Evolutionary conservation across 805 yeast genomes (phyloP), one percentile per base, ranked within the genome.

Genomic region (Wickerhamomyces strasburgensis): DNA sequence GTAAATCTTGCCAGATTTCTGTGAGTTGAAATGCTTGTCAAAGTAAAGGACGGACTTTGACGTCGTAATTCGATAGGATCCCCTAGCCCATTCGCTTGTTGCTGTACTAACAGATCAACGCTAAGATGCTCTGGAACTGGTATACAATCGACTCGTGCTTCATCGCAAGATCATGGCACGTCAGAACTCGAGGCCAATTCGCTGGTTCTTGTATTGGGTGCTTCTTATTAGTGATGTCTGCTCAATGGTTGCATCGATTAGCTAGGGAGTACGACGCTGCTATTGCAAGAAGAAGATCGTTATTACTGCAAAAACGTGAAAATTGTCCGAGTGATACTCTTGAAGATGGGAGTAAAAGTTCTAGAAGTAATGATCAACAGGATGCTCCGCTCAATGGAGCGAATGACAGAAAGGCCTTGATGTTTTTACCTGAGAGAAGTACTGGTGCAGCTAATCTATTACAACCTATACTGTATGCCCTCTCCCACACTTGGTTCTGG

Each of bases 201-300:
- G 86, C 84, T 4, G 86, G 85, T n/a, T 68, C 84, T 1, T 81
- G 87, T 58, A 64, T 81, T 21, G 86, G 86, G n/a, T 74, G 77
- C 8, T 73, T 79, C 52, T 60, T 73, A 19, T 60, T 81, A 51
- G 80, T 76, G 3, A 55, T 78, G 34, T 70, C 72, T 9, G 65
- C 77, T 8, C 79, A 77, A 50, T 70, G 79, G 73, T 56, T 77
- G 34, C 73, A 75, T 46, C 62, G 85, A 26, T 55, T 72, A 25
- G 62, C 70, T 27, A 62, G 79, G 18, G 84, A 78, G 49, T 71
- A 67, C 35, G 76, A 71, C 45, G 49, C 54, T 11, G 68, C 71
- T 15, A 53, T 70, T 27, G 53, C 54, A 11, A 46, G 51, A 43
- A 52, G 60, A 39, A 50, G 37, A 39, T 23, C 30, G 19, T 32